These are phyloP conservation scores for Canariomyces notabilis DNA, from an alignment of 2,329 filamentous ascomycete species.

Conservation along the genomic window DNA sequence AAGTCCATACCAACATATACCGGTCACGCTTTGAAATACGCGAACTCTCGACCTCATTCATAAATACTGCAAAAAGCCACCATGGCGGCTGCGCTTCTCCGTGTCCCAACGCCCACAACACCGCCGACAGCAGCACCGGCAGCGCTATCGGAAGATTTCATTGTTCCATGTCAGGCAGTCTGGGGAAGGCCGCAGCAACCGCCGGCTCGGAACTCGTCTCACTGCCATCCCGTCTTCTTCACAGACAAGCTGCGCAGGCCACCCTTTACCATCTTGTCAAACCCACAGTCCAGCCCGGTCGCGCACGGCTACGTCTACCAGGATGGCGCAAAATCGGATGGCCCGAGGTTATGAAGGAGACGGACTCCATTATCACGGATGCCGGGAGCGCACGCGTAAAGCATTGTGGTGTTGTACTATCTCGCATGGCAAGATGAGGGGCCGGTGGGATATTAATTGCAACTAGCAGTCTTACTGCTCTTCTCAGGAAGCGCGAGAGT, in stretches of 20 bases:
- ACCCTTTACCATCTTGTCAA: conserved; percentile 28
- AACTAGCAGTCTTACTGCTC: neutral
- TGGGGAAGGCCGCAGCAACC: conserved; percentile 24
- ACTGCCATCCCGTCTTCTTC: conserved; percentile 72
- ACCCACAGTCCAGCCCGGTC: conserved; percentile 42
- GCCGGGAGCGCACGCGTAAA: neutral
- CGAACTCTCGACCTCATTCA: neutral
- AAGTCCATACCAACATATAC: neutral
- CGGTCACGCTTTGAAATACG: conserved; percentile 5
- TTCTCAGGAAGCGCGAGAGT: neutral
- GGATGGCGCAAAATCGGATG: conserved; percentile 37
- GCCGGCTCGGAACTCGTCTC: conserved; percentile 44
- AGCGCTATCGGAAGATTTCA: conserved; percentile 3
- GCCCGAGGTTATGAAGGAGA: conserved; percentile 20
- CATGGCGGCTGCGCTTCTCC: conserved; percentile 14
- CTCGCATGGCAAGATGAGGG: neutral
- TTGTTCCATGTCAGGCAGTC: conserved; percentile 15
- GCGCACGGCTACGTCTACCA: conserved; percentile 59
- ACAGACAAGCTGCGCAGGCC: conserved; percentile 57
- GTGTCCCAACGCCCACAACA: conserved; percentile 1
- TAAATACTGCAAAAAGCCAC: neutral
- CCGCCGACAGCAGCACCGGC: neutral
- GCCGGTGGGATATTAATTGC: neutral
- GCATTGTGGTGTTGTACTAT: neutral
- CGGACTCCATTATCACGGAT: neutral